These are phyloP conservation scores for Westerdykella ornata DNA, from an alignment of 2,329 filamentous ascomycete genomes.

Conservation along the genomic window DNA sequence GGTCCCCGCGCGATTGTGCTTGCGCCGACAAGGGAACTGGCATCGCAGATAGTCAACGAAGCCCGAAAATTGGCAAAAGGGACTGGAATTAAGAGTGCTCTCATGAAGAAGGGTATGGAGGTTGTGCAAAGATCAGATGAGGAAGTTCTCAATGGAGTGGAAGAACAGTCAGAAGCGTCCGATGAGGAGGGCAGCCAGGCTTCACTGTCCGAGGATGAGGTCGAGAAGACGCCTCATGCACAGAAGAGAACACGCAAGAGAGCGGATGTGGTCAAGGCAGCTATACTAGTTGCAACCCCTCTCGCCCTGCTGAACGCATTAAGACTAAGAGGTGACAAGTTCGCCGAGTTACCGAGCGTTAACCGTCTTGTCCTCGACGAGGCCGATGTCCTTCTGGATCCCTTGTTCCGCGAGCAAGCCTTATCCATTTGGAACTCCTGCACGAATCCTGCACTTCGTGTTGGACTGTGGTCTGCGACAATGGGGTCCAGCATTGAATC, in stretches of 20 bases:
- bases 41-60: conserved; percentile 55
- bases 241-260: conserved; percentile 34
- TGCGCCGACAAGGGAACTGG: conserved; percentile 47
- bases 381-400: conserved; percentile 88
- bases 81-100: conserved; percentile 70
- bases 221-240: conserved; percentile 22
- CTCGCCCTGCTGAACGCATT: conserved; percentile 71
- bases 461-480: conserved; percentile 91
- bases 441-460: conserved; percentile 59
- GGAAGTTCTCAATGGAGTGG: conserved; percentile 40
- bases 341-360: conserved; percentile 57
- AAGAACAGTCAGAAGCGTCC: conserved; percentile 15
- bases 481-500: conserved; percentile 91
- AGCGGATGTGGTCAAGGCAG: conserved; percentile 58
- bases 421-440: conserved; percentile 77
- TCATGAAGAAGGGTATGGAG: conserved; percentile 80
- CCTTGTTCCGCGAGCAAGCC: conserved; percentile 84
- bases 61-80: conserved; percentile 71
- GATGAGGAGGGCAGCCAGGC: conserved; percentile 31
- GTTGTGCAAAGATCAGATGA: conserved; percentile 41
- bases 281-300: conserved; percentile 76
- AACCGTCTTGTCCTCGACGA: conserved; percentile 79
- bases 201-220: conserved; percentile 31
- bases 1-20: conserved; percentile 41
- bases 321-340: conserved; percentile 41